Evolutionary conservation across 441 rosid genomes (phyloP).

Genomic region (Isatis lusitanica): DNA sequence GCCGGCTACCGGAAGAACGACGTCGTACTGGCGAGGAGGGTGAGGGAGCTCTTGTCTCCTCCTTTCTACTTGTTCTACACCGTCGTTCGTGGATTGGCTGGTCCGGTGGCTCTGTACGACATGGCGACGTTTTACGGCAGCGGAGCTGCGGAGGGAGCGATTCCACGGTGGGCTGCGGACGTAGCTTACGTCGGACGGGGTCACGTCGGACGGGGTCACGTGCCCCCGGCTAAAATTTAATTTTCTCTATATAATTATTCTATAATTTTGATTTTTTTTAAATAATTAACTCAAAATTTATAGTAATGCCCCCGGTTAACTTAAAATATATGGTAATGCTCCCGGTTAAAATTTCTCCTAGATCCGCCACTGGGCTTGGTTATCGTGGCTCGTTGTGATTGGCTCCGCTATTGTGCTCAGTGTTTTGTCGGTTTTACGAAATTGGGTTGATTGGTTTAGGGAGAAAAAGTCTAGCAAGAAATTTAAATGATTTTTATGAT

Average conservation of each 20-base stretch:
- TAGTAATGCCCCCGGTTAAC: no score
- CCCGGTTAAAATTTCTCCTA: no score
- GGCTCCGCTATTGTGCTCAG: constrained; percentile 58
- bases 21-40: constrained; percentile 43
- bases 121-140: constrained; percentile 49
- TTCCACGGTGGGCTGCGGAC: constrained; percentile 61
- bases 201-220: no score
- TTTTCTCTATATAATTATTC: no score
- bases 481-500: not conserved
- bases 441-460: constrained; percentile 56
- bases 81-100: constrained; percentile 64
- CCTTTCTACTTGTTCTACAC: constrained; percentile 56
- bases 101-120: constrained; percentile 54
- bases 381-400: constrained; percentile 73
- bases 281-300: no score
- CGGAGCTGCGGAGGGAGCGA: constrained; percentile 41
- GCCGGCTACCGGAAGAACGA: constrained; percentile 45
- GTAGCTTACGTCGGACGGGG: no score
- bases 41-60: constrained; percentile 50
- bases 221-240: no score
- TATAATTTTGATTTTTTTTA: no score
- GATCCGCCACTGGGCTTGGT: constrained; percentile 45
- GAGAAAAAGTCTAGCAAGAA: constrained; percentile 35
- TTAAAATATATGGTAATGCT: no score
- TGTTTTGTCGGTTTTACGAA: constrained; percentile 54